These are phyloP conservation scores for Pyrus communis DNA, from an alignment of 306 rosid species.

Conservation along the genomic window DNA sequence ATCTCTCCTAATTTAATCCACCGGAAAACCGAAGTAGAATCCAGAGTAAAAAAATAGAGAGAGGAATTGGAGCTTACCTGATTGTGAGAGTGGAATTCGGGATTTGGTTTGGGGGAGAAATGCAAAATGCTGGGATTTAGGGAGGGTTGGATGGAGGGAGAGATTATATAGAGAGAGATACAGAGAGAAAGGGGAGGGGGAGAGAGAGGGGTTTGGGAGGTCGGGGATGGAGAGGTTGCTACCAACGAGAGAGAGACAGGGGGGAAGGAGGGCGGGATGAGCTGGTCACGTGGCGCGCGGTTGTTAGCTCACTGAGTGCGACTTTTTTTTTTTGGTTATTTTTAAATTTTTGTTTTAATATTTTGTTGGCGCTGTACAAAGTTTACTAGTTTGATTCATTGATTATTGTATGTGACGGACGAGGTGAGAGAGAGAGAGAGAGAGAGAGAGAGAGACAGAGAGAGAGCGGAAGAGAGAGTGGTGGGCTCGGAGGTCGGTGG, in stretches of 20 bases:
- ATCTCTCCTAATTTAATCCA: neutral
- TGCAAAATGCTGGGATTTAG: slow-evolving; percentile 13
- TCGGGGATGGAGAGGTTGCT: neutral
- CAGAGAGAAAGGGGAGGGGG: neutral
- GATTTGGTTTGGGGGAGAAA: neutral
- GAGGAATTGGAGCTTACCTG: slow-evolving; percentile 24
- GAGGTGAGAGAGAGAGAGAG: neutral
- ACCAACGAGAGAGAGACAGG: slow-evolving; percentile 5
- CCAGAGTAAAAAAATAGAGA: neutral
- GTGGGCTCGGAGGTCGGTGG: neutral
- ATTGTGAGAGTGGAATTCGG: slow-evolving; percentile 1
- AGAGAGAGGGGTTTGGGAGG: neutral
- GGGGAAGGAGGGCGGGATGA: neutral
- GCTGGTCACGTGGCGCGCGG: slow-evolving; percentile 56
- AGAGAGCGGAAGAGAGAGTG: neutral
- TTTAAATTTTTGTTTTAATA: neutral
- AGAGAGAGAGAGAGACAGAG: neutral
- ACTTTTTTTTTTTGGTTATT: neutral
- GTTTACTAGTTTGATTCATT: neutral
- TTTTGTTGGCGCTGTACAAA: neutral
- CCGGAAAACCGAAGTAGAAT: neutral
- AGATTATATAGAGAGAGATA: slow-evolving; percentile 24
- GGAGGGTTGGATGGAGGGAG: neutral
- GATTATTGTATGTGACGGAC: neutral
- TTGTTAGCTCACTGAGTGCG: slow-evolving; percentile 35